Base-by-base conservation (phyloP, 2,329 filamentous ascomycete species). In the Claviceps quebecensis region DNA sequence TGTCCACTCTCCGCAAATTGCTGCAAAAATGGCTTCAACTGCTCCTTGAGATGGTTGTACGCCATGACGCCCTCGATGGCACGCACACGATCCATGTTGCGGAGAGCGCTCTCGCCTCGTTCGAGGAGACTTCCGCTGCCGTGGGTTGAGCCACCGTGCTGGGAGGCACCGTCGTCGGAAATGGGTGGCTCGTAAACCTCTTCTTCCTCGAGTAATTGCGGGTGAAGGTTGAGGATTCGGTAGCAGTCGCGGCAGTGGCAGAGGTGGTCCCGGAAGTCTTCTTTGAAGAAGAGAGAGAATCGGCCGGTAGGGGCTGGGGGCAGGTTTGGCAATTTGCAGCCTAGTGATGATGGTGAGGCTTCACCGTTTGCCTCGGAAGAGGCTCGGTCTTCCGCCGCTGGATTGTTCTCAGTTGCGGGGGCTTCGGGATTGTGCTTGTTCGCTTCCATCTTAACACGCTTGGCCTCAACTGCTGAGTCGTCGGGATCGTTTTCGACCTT, bases 11-110 rank as follows among this genome's bases (percentile, higher is more conserved):
- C 88, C 0, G 93, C 93, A 65, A 95, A 98, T 44, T 94, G 86
- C 68, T 90, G 82, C 61, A 98, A 80, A 65, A 98, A 97, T 0
- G 84, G 83, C 72, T 91, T 95, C n/a, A 98, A 81, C 64, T 91
- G 90, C 62, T 97, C 90, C 63, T 94, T 93, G 54, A 98, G 77
- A 61, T 95, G 86, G 61, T 97, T 96, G 69, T 97, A 98, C 0
- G 90, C 91, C 89, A 97, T 96, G 45, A 95, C 91, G 16, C 93
- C 93, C 66, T 98, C 87, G 52, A 98, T 95, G 4, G 93, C 93
- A 14, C 84, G 78, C 7, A 97, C 91, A 2, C 93, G 86, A 64
- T 98, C 93, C 52, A 98, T 83, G 60, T 88, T 94, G 64, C 83
- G 88, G 29, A 98, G 76, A 0, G 90, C 91, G 47, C 87, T 91